A percentile compares a stretch with the other conserved stretches of the same genome.
Evolutionary conservation across 1,284 basidiomycete genomes (phyloP).

Genomic region (Boletus hoseneyae): DNA sequence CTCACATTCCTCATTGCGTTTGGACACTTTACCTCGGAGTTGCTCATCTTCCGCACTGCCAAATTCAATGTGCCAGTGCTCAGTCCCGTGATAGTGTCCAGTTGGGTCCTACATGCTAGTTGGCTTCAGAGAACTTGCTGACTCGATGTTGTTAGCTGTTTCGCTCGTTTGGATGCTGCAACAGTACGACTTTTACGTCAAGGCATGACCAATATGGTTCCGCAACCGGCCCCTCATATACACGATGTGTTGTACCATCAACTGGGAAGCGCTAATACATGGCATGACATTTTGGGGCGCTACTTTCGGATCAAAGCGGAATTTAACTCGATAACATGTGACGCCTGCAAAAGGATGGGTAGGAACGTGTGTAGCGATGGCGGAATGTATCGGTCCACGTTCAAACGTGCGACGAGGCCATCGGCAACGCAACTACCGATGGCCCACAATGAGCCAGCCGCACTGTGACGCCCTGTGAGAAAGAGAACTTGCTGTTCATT

Average conservation of each 20-base stretch:
- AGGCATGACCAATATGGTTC: slow-evolving; percentile 26
- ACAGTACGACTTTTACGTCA: slow-evolving; percentile 71
- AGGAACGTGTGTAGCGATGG: slow-evolving; percentile 1
- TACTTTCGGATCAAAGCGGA: slow-evolving; percentile 15
- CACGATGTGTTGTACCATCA: slow-evolving; percentile 3
- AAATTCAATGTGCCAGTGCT: slow-evolving; percentile 63
- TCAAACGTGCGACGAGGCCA: not conserved
- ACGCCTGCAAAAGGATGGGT: not conserved
- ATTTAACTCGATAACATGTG: not conserved
- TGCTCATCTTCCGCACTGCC: slow-evolving; percentile 80
- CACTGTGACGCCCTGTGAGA: slow-evolving; percentile 1
- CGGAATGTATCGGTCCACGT: slow-evolving; percentile 3
- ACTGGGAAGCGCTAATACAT: not conserved
- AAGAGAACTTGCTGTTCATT: slow-evolving; percentile 1
- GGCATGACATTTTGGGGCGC: not conserved
- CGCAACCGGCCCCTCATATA: not conserved
- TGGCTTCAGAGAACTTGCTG: slow-evolving; percentile 6
- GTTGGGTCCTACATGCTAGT: slow-evolving; percentile 49
- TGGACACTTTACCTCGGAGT: slow-evolving; percentile 84
- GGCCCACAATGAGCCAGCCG: not conserved
- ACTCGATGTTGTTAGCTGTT: slow-evolving; percentile 42
- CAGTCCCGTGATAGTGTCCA: slow-evolving; percentile 82
- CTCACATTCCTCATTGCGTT: slow-evolving; percentile 89
- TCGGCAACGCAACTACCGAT: not conserved
- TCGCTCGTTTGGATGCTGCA: slow-evolving; percentile 81